phyloP scores from a whole-genome alignment of 495 filamentous ascomycete genomes.

The Neurospora pannonica region DNA sequence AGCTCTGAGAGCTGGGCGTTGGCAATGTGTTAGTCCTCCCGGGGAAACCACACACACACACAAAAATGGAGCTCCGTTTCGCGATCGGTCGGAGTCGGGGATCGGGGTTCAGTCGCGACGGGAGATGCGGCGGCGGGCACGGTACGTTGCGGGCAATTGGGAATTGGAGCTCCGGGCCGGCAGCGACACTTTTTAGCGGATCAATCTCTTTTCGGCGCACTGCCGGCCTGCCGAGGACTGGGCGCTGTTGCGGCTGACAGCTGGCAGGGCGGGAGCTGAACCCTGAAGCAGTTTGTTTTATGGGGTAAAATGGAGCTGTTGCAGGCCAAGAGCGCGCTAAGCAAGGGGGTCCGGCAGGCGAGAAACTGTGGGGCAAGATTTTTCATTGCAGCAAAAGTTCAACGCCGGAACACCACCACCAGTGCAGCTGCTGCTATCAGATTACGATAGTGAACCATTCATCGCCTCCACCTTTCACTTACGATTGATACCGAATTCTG shows the following conservation, averaged over 20 bases:
- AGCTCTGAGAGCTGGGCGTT: neutral
- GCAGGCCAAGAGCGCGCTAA: neutral
- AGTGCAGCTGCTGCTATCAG: neutral
- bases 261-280: neutral
- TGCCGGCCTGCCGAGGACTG: neutral
- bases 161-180: neutral
- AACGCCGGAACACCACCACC: neutral
- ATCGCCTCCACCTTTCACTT: neutral
- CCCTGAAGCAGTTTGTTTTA: neutral
- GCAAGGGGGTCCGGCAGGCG: neutral
- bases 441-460: neutral
- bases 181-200: conserved; percentile 3
- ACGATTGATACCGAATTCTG: neutral
- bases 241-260: neutral
- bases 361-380: conserved; percentile 9
- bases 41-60: neutral
- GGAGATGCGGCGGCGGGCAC: neutral
- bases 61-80: neutral
- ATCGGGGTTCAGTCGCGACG: neutral
- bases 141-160: neutral
- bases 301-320: neutral
- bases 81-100: neutral
- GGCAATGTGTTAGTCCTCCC: neutral
- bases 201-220: conserved; percentile 1
- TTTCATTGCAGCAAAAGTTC: conserved; percentile 1